These are phyloP conservation scores for Xylogone sp. DNA, from an alignment of 2,329 filamentous ascomycete species.

Conservation along the genomic window DNA sequence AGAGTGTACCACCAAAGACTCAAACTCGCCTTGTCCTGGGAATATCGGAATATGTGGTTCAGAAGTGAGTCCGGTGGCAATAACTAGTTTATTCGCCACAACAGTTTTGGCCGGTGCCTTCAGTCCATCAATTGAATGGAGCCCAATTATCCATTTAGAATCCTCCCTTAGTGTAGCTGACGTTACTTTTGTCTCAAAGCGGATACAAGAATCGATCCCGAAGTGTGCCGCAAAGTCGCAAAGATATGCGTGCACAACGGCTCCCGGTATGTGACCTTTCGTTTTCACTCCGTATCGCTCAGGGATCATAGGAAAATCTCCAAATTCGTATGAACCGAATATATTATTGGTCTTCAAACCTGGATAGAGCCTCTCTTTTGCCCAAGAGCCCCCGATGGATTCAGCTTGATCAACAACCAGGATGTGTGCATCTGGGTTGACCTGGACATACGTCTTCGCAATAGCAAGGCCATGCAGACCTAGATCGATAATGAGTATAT, in stretches of 20 bases:
- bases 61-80: slow-evolving; percentile 54
- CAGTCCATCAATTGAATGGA: slow-evolving; percentile 13
- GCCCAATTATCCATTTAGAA: slow-evolving; percentile 40
- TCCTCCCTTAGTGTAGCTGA: slow-evolving; percentile 38
- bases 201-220: slow-evolving; percentile 42
- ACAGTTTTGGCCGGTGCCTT: slow-evolving; percentile 23
- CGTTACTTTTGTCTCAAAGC: slow-evolving; percentile 46
- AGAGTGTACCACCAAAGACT: slow-evolving; percentile 44
- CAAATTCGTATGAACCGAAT: slow-evolving; percentile 68
- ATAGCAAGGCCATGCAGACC: slow-evolving; percentile 55
- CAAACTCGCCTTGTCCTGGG: slow-evolving; percentile 42
- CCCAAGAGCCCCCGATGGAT: slow-evolving; percentile 67
- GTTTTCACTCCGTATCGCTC: slow-evolving; percentile 45
- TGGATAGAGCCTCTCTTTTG: slow-evolving; percentile 61
- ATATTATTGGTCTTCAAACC: slow-evolving; percentile 73
- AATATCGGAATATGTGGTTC: slow-evolving; percentile 44
- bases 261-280: slow-evolving; percentile 53
- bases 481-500: no score
- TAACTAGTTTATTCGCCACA: slow-evolving; percentile 42
- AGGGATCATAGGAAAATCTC: slow-evolving; percentile 66
- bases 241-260: slow-evolving; percentile 52
- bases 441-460: slow-evolving; percentile 57
- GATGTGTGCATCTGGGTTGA: slow-evolving; percentile 54
- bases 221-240: slow-evolving; percentile 50
- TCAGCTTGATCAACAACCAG: slow-evolving; percentile 53